phyloP scores from a whole-genome alignment of 2,329 filamentous ascomycete species.

The Aspergillus nomiae region DNA sequence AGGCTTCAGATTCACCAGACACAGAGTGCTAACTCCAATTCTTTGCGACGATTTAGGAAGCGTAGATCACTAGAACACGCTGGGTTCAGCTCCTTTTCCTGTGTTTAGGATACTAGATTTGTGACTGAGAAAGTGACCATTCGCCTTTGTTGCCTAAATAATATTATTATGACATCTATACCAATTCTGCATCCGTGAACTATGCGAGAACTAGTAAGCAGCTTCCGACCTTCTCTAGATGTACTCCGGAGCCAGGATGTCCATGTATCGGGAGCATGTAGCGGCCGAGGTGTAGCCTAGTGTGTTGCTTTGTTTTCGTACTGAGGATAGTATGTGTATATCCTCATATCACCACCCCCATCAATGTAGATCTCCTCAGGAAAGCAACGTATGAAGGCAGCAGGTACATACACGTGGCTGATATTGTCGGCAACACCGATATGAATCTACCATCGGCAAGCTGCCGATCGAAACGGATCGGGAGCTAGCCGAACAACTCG shows the following conservation, averaged over 20 bases:
- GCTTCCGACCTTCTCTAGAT: neutral
- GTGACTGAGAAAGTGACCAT: neutral
- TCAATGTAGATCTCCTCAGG: neutral
- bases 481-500: neutral
- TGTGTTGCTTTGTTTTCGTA: too few species aligned
- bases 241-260: neutral
- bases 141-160: neutral
- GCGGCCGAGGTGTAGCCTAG: too few species aligned
- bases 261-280: too few species aligned
- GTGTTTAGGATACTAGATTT: neutral
- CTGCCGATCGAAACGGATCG: neutral
- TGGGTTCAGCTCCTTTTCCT: neutral
- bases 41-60: neutral
- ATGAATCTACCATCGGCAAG: neutral
- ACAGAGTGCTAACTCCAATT: neutral
- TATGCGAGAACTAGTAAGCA: neutral
- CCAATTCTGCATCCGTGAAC: neutral
- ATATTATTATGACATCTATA: neutral
- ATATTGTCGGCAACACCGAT: neutral
- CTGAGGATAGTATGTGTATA: neutral
- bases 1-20: neutral
- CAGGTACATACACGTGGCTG: neutral
- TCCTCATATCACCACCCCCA: neutral
- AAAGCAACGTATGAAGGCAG: neutral
- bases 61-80: neutral